Evolutionary conservation across 2,329 filamentous ascomycete genomes (phyloP), one percentile per base, ranked within the genome.

Genomic region (Botrytis elliptica): DNA sequence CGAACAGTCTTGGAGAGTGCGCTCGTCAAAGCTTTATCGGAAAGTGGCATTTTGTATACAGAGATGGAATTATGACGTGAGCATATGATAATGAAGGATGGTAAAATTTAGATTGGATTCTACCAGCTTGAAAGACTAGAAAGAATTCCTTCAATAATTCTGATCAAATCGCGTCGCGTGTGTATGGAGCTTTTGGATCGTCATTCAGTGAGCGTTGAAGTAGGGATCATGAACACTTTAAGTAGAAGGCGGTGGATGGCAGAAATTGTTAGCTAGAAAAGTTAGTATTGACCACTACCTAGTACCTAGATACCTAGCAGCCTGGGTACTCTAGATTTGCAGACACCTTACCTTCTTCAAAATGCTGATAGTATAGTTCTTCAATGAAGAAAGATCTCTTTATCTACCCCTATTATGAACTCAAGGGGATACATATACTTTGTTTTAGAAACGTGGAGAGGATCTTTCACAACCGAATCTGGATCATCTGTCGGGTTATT

Each of bases 11-110:
- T 72, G 44, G 74, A 67, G 40, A 74, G 69, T 8, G 71, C 76
- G 71, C 55, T 74, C 4, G 74, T 64, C 33, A 77, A 73, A 16
- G 59, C 69, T 69, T 75, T 76, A 38, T 76, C 75, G n/a, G 75
- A 75, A 25, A 74, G 76, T 5, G 75, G 49, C 76, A 76, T 77
- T 59, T 18, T 66, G 65, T 33, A 46, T 55, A 14, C 36, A 12
- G 18, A n/a, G 18, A 18, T 29, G 12, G 3, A 16, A 16, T 42
- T 42, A 29, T 33, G 29, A 16, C 38, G 36, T 52, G 29, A 18
- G 10, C 49, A 66, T n/a, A 25, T 14, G n/a, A 59, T 57, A 14
- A 4, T 16, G 38, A 10, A 33, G 29, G 49, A 33, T 25, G 18
- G 22, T 29, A 20, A 22, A 33, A 29, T 6, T 4, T 33, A 4